Percentiles rank a stretch among this genome's conserved stretches.
Evolutionary conservation across 176 grass and related monocot genomes (phyloP).

Genomic region (Musa troglodytarum): DNA sequence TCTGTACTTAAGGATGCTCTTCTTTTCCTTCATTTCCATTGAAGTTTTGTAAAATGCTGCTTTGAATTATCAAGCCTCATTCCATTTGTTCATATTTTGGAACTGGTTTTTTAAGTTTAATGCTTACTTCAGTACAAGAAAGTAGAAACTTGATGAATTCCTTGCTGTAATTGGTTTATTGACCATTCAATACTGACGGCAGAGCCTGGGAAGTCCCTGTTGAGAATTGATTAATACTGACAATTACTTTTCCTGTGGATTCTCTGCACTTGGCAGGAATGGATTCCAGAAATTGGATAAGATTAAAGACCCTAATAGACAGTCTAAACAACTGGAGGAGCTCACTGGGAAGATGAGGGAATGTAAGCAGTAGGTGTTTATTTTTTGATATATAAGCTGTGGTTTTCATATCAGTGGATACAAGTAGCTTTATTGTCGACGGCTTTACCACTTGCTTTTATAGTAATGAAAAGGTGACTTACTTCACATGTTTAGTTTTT

Average conservation of each 20-base stretch:
- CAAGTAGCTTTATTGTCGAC: background rate
- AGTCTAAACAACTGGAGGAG: slow-evolving; percentile 84
- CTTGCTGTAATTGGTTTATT: background rate
- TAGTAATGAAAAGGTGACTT: background rate
- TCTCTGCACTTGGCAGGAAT: slow-evolving; percentile 44
- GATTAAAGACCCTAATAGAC: slow-evolving; percentile 92
- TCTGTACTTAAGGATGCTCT: background rate
- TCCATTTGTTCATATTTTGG: background rate
- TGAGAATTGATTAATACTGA: background rate
- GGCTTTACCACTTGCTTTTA: background rate
- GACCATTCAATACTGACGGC: background rate
- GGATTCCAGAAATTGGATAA: slow-evolving; percentile 99
- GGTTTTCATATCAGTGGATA: background rate
- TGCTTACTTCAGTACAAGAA: background rate
- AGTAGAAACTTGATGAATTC: background rate
- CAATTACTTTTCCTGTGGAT: background rate
- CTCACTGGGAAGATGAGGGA: slow-evolving; percentile 94
- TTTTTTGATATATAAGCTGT: no score
- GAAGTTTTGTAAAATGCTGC: background rate
- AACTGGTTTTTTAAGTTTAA: background rate
- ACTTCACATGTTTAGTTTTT: background rate
- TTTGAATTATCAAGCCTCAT: background rate
- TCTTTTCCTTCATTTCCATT: background rate
- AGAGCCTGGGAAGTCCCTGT: background rate
- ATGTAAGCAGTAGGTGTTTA: slow-evolving; percentile 61